Percentiles rank a stretch among this genome's conserved stretches.
Evolutionary conservation across 2,329 filamentous ascomycete genomes (phyloP).

Genomic region (Chaetomium strumarium): DNA sequence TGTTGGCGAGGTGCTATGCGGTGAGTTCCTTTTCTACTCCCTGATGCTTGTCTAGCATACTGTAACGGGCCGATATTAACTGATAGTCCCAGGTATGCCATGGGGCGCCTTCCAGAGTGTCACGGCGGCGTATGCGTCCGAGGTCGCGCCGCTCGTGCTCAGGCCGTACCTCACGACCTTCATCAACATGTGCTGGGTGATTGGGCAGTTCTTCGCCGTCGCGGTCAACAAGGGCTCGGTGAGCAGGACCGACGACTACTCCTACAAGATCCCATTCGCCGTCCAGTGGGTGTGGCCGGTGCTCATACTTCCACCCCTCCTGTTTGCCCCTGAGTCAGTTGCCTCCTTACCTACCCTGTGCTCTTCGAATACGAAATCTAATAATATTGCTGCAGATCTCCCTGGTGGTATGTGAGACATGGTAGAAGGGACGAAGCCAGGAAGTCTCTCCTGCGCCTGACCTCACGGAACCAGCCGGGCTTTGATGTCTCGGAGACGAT

Average conservation of each 20-base stretch:
- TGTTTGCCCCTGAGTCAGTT: conserved; percentile 38
- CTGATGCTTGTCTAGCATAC: no score
- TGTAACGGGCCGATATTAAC: neutral
- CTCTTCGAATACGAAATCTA: neutral
- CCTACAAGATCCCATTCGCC: conserved; percentile 43
- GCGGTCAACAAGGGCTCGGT: conserved; percentile 35
- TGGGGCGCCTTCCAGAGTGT: conserved; percentile 42
- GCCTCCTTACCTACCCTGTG: neutral
- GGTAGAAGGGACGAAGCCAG: conserved; percentile 32
- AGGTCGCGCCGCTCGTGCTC: conserved; percentile 43
- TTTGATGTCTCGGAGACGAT: conserved; percentile 33
- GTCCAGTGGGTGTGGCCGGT: conserved; percentile 45
- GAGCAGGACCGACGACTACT: conserved; percentile 34
- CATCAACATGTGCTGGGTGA: conserved; percentile 53
- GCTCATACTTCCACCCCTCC: conserved; percentile 34
- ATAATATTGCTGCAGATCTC: conserved; percentile 25
- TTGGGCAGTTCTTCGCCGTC: conserved; percentile 46
- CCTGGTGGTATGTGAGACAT: conserved; percentile 42
- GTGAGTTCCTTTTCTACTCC: neutral
- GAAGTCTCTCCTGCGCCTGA: conserved; percentile 30
- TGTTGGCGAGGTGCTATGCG: conserved; percentile 42
- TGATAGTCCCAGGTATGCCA: conserved; percentile 23
- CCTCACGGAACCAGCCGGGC: conserved; percentile 19
- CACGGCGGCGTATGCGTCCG: conserved; percentile 44
- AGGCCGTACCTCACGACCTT: conserved; percentile 49